A percentile compares a stretch with the other conserved stretches of the same genome.
Conservation (phyloP, 2,329 filamentous ascomycete species). For the Erysiphe pulchra region DNA sequence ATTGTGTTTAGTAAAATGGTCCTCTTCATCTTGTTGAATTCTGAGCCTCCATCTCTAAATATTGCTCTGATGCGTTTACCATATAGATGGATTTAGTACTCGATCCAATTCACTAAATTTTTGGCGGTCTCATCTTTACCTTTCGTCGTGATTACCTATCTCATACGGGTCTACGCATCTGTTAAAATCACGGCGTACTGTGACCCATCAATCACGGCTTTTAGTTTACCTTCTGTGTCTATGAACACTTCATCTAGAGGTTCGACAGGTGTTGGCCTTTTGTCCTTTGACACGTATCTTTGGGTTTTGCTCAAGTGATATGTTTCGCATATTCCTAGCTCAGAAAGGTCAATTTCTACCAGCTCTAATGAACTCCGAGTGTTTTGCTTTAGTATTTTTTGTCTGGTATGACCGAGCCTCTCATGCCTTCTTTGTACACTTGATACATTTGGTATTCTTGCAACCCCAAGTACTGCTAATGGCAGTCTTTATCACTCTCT, state of each 20-base stretch:
- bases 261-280: background rate
- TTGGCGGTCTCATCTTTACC: background rate
- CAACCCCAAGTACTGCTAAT: background rate
- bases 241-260: background rate
- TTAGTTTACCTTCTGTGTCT: background rate
- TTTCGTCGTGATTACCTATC: background rate
- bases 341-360: background rate
- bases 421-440: background rate
- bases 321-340: background rate
- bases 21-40: background rate
- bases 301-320: background rate
- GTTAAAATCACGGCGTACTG: background rate
- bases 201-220: background rate
- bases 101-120: background rate
- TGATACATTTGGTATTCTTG: background rate
- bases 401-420: background rate
- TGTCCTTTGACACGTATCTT: background rate
- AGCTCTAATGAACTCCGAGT: background rate
- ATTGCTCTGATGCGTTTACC: background rate
- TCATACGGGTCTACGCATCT: background rate
- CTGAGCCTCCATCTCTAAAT: background rate
- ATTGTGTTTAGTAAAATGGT: background rate
- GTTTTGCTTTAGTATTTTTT: background rate
- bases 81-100: background rate
- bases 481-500: no score